Percentiles rank a stretch among this genome's conserved stretches.
Evolutionary conservation across 805 yeast species (phyloP).

Genomic region (Monosporozyma solicola): DNA sequence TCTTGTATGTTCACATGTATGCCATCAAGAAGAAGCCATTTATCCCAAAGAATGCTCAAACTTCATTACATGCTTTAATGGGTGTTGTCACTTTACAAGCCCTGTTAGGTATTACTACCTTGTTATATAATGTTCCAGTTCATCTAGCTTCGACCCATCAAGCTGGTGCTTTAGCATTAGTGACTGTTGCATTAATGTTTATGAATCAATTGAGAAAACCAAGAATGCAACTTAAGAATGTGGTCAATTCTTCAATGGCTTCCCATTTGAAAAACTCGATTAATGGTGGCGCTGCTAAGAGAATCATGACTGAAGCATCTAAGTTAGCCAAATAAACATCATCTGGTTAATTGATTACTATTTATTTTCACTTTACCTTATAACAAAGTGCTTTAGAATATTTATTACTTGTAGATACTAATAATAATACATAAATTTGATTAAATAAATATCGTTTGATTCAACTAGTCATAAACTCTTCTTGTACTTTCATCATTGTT

Average conservation of each 20-base stretch:
- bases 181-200: slow-evolving; percentile 67
- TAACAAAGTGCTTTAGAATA: background rate
- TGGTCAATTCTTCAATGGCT: slow-evolving; percentile 16
- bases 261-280: background rate
- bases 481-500: slow-evolving; percentile 22
- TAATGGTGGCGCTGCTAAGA: slow-evolving; percentile 16
- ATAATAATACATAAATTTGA: slow-evolving; percentile 3
- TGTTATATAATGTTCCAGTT: slow-evolving; percentile 82
- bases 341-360: background rate
- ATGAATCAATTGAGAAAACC: slow-evolving; percentile 54
- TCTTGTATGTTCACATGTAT: slow-evolving; percentile 63
- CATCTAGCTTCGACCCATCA: slow-evolving; percentile 93
- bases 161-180: slow-evolving; percentile 87
- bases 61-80: slow-evolving; percentile 56
- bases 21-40: slow-evolving; percentile 45
- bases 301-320: slow-evolving; percentile 31
- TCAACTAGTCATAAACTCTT: slow-evolving; percentile 12
- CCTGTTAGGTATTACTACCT: slow-evolving; percentile 75
- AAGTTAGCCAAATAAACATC: slow-evolving; percentile 16
- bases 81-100: slow-evolving; percentile 82
- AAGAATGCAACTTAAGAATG: slow-evolving; percentile 34
- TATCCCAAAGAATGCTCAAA: slow-evolving; percentile 51
- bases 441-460: background rate
- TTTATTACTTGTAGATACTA: background rate
- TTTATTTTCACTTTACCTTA: background rate